phyloP scores from a whole-genome alignment of 2,329 filamentous ascomycete species.

The Stagonosporopsis tanaceti region DNA sequence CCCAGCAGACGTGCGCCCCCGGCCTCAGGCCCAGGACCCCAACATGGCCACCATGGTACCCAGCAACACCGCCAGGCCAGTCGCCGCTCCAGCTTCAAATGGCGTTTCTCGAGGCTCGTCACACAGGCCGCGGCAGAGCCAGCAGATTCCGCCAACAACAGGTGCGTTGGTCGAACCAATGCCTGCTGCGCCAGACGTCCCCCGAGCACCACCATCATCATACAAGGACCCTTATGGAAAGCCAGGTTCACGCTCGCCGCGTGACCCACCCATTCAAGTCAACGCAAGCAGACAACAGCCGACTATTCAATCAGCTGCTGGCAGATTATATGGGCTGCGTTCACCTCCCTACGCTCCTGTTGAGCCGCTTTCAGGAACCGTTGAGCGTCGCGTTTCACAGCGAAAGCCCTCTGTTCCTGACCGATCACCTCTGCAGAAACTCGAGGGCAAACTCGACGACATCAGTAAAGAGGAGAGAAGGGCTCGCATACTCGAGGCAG shows the following conservation, averaged over 20 bases:
- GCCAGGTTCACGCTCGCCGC: conserved; percentile 39
- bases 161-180: conserved; percentile 34
- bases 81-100: conserved; percentile 34
- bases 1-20: conserved; percentile 41
- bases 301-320: conserved; percentile 42
- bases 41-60: conserved; percentile 30
- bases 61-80: conserved; percentile 40
- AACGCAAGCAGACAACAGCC: conserved; percentile 48
- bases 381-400: conserved; percentile 35
- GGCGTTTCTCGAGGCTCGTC: conserved; percentile 27
- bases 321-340: conserved; percentile 43
- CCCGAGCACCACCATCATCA: conserved; percentile 59
- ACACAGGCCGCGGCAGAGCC: conserved; percentile 44
- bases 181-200: conserved; percentile 66
- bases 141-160: conserved; percentile 38
- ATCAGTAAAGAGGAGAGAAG: conserved; percentile 97
- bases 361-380: conserved; percentile 38
- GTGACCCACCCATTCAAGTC: conserved; percentile 45
- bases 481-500: conserved; percentile 82
- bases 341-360: conserved; percentile 41
- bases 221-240: conserved; percentile 49
- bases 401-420: conserved; percentile 72
- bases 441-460: conserved; percentile 88
- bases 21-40: conserved; percentile 26
- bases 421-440: conserved; percentile 88